Evolutionary conservation across 768 basidiomycete genomes (phyloP).

Genomic region (Hemileccinum impolitum): DNA sequence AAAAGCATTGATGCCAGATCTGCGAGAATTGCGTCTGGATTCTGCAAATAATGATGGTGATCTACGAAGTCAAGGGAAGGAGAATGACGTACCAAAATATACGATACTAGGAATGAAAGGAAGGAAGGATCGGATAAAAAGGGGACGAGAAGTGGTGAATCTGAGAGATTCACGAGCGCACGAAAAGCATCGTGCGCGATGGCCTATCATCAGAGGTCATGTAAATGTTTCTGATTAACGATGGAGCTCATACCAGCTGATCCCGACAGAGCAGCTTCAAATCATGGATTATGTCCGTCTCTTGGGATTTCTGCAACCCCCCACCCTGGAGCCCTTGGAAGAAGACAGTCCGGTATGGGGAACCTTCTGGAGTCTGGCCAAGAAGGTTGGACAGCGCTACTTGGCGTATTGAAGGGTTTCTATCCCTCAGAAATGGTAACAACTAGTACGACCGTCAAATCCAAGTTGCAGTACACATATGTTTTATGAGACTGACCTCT

Average conservation of each 20-base stretch:
- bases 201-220: constrained; percentile 44
- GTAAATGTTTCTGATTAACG: constrained; percentile 9
- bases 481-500: constrained; percentile 32
- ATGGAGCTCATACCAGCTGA: constrained; percentile 58
- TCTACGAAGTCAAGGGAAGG: constrained; percentile 2
- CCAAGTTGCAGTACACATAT: not conserved
- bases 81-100: constrained; percentile 71
- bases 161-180: constrained; percentile 90
- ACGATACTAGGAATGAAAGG: constrained; percentile 79
- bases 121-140: constrained; percentile 71
- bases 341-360: constrained; percentile 74
- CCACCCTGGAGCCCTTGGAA: constrained; percentile 56
- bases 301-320: constrained; percentile 56
- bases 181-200: constrained; percentile 94
- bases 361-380: constrained; percentile 69
- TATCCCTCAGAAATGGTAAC: constrained; percentile 78
- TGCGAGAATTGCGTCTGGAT: constrained; percentile 85
- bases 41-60: constrained; percentile 43
- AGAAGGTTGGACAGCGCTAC: constrained; percentile 83
- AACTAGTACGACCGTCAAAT: constrained; percentile 47
- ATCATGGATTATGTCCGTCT: constrained; percentile 71
- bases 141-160: constrained; percentile 65
- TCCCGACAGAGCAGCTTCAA: constrained; percentile 86
- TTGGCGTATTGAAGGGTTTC: constrained; percentile 83
- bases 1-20: constrained; percentile 97